Conservation (phyloP, 2,329 filamentous ascomycete genomes). For the Tolypocladium tropicale region DNA sequence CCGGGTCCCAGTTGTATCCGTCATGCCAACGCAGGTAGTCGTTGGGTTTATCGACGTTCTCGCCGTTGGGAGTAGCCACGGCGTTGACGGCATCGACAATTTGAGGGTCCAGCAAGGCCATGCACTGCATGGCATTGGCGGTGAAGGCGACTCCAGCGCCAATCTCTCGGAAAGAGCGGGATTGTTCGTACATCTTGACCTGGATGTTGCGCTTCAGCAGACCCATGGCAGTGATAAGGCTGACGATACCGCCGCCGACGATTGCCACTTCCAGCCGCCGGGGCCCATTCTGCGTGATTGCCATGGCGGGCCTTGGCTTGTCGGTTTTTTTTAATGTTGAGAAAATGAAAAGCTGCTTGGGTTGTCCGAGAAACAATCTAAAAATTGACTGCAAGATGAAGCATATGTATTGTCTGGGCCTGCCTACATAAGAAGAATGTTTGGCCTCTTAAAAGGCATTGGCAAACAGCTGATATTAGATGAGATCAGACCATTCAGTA, state of each 20-base stretch:
- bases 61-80: neutral
- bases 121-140: neutral
- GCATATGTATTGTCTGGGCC: neutral
- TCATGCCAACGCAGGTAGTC: neutral
- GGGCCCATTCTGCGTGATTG: neutral
- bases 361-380: neutral
- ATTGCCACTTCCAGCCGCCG: neutral
- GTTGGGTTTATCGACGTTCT: neutral
- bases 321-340: neutral
- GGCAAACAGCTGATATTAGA: neutral
- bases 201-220: neutral
- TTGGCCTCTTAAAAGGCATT: neutral
- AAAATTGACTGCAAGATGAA: neutral
- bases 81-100: neutral
- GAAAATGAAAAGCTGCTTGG: neutral
- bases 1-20: neutral
- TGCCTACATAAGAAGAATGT: neutral
- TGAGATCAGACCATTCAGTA: neutral
- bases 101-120: neutral
- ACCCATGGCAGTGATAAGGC: neutral
- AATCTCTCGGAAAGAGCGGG: neutral
- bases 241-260: neutral
- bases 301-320: neutral
- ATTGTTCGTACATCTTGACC: neutral
- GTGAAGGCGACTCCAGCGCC: neutral